Conservation (phyloP, 1,284 basidiomycete species). For the Leccinum pachyderme region DNA sequence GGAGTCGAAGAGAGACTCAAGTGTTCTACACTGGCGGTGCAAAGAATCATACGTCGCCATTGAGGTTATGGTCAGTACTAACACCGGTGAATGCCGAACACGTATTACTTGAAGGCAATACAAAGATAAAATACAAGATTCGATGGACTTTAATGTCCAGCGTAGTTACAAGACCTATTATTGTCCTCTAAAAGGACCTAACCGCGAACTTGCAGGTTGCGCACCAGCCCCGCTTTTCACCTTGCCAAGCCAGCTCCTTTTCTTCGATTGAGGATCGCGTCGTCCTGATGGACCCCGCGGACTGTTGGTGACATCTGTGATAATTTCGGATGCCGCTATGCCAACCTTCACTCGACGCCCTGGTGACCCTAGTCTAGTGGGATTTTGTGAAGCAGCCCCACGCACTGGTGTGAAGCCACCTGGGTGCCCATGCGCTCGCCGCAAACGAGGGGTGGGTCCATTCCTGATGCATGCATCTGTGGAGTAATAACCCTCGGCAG, state of each 20-base stretch:
- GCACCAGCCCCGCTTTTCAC: conserved; percentile 42
- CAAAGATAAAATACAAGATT: conserved; percentile 8
- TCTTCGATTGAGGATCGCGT: conserved; percentile 33
- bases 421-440: conserved; percentile 54
- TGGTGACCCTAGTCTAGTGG: conserved; percentile 43
- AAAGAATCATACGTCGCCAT: conserved; percentile 79
- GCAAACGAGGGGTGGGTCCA: conserved; percentile 53
- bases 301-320: conserved; percentile 69
- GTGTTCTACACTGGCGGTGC: conserved; percentile 85
- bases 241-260: conserved; percentile 64
- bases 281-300: conserved; percentile 40
- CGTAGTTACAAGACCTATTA: conserved; percentile 10
- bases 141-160: conserved; percentile 6
- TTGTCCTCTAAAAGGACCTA: conserved; percentile 30
- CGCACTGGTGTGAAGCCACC: conserved; percentile 73
- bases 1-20: conserved; percentile 87
- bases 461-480: conserved; percentile 53
- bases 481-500: conserved; percentile 43
- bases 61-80: background rate
- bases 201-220: conserved; percentile 27
- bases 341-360: conserved; percentile 37
- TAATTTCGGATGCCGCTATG: conserved; percentile 37
- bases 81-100: conserved; percentile 23
- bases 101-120: background rate
- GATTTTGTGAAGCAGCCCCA: conserved; percentile 41